phyloP scores from a whole-genome alignment of 2,329 filamentous ascomycete genomes.

The Zymoseptoria passerinii region DNA sequence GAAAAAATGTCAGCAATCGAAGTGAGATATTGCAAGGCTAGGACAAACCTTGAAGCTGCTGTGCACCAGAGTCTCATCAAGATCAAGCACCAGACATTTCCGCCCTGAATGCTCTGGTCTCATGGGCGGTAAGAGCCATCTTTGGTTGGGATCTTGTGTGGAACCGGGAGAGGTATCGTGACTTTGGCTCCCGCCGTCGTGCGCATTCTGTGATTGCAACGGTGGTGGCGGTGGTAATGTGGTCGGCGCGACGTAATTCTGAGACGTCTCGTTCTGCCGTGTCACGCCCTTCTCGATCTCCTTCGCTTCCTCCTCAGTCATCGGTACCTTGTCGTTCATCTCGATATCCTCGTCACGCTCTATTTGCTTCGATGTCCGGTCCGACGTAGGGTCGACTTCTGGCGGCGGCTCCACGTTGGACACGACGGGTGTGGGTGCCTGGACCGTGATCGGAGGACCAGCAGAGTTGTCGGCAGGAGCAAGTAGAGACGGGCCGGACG shows the following conservation, averaged over 20 bases:
- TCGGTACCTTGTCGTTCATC: constrained; percentile 47
- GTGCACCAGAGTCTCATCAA: constrained; percentile 95
- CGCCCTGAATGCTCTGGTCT: constrained; percentile 71
- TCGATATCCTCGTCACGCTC: constrained; percentile 49
- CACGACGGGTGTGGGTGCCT: constrained; percentile 39
- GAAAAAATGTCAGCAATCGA: constrained; percentile 6
- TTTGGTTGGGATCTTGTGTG: constrained; percentile 45
- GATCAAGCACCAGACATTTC: constrained; percentile 89
- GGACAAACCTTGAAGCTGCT: constrained; percentile 85
- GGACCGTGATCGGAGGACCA: constrained; percentile 31
- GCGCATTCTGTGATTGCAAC: constrained; percentile 25
- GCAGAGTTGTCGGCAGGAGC: constrained; percentile 18
- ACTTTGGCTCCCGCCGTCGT: constrained; percentile 15
- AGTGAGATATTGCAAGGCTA: background rate
- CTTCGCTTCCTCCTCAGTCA: constrained; percentile 43
- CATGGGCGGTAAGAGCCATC: constrained; percentile 74
- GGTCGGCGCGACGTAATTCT: constrained; percentile 12
- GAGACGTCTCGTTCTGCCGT: constrained; percentile 9
- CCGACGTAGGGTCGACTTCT: constrained; percentile 35
- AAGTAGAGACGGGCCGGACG: constrained; percentile 5
- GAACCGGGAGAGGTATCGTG: constrained; percentile 29
- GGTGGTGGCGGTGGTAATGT: constrained; percentile 50
- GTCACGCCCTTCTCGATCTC: constrained; percentile 16
- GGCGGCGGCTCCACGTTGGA: constrained; percentile 23
- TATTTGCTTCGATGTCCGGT: constrained; percentile 43